Evolutionary conservation across 768 basidiomycete genomes (phyloP).

Genomic region (Leccinellum rugosiceps): DNA sequence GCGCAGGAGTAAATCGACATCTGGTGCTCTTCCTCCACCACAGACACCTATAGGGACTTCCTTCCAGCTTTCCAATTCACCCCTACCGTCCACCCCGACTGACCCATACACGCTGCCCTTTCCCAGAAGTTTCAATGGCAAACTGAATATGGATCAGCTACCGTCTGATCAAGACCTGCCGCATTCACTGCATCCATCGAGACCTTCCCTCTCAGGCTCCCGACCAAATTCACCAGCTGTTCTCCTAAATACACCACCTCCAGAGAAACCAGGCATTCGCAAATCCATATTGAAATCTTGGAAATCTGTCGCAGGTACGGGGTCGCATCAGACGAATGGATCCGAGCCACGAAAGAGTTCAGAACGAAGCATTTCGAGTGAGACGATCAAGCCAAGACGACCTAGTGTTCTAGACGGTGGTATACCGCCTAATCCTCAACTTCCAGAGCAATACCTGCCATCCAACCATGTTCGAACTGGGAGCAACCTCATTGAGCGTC

Average conservation of each 20-base stretch:
- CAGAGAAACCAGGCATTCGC: constrained; percentile 46
- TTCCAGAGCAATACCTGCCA: constrained; percentile 49
- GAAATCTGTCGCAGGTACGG: constrained; percentile 45
- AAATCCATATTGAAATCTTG: constrained; percentile 73
- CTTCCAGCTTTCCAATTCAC: constrained; percentile 23
- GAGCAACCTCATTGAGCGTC: constrained; percentile 30
- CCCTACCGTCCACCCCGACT: constrained; percentile 35
- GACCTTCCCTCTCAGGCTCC: constrained; percentile 34
- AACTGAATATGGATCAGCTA: constrained; percentile 43
- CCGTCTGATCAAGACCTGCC: constrained; percentile 61
- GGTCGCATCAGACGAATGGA: constrained; percentile 28
- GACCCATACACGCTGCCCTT: constrained; percentile 29
- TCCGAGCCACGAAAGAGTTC: constrained; percentile 37
- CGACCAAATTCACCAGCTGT: constrained; percentile 27
- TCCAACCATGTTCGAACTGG: constrained; percentile 33
- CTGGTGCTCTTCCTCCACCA: constrained; percentile 36
- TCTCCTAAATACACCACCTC: constrained; percentile 19
- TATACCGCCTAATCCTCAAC: constrained; percentile 61
- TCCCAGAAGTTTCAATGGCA: constrained; percentile 25
- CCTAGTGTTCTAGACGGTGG: constrained; percentile 45
- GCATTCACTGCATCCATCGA: constrained; percentile 45
- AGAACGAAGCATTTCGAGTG: constrained; percentile 36
- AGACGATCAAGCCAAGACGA: constrained; percentile 39
- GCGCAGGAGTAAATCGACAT: constrained; percentile 61
- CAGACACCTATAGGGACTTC: constrained; percentile 38